Percentiles rank a stretch among this genome's conserved stretches.
phyloP scores from a whole-genome alignment of 2,329 filamentous ascomycete species.

The Stagonosporopsis cucurbitacearum region DNA sequence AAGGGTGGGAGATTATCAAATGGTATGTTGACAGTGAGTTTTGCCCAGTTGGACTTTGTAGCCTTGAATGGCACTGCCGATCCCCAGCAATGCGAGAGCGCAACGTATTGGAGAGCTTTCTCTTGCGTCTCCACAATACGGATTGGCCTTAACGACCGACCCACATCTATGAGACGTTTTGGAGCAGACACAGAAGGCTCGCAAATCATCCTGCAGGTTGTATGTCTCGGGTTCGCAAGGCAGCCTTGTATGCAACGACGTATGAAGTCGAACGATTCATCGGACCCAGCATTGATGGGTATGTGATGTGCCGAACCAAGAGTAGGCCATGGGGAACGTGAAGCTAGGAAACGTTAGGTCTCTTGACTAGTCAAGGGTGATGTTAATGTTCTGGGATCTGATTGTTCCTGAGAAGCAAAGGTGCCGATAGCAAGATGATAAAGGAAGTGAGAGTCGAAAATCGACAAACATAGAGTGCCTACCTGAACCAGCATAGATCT shows the following conservation, averaged over 20 bases:
- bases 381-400: not conserved
- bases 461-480: slow-evolving; percentile 10
- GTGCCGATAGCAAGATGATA: not conserved
- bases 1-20: slow-evolving; percentile 37
- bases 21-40: slow-evolving; percentile 34
- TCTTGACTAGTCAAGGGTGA: not conserved
- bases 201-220: slow-evolving; percentile 29
- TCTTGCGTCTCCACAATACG: slow-evolving; percentile 42
- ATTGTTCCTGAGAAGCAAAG: not conserved
- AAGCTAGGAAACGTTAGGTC: slow-evolving; percentile 28
- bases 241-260: slow-evolving; percentile 42
- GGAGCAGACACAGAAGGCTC: slow-evolving; percentile 30
- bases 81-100: slow-evolving; percentile 45
- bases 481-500: slow-evolving; percentile 42
- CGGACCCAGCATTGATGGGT: slow-evolving; percentile 40
- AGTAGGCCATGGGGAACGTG: slow-evolving; percentile 40
- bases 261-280: slow-evolving; percentile 44
- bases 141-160: slow-evolving; percentile 36
- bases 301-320: slow-evolving; percentile 40
- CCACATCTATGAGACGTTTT: slow-evolving; percentile 43
- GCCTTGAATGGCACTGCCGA: slow-evolving; percentile 29
- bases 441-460: not conserved
- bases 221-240: slow-evolving; percentile 41
- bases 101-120: slow-evolving; percentile 37
- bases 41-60: slow-evolving; percentile 39